Conservation (phyloP, 495 filamentous ascomycete species). For the Xylaria palmicola region DNA sequence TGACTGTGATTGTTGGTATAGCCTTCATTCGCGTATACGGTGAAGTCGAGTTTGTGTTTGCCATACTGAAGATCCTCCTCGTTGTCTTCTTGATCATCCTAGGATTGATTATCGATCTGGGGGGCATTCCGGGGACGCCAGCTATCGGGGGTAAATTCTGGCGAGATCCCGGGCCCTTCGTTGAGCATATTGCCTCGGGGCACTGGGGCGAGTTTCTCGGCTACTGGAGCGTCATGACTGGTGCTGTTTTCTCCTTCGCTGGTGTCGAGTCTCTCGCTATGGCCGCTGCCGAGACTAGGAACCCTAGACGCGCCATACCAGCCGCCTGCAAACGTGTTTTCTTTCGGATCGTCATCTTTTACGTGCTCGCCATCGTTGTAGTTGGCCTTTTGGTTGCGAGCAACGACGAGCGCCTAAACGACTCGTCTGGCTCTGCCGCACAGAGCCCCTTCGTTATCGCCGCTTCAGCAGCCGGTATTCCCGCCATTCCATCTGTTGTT, state of each 20-base stretch:
- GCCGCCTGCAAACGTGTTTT: conserved; percentile 52
- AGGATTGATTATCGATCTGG: conserved; percentile 54
- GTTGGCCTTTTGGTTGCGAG: conserved; percentile 66
- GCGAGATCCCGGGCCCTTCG: conserved; percentile 53
- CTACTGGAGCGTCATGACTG: conserved; percentile 60
- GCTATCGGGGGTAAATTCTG: conserved; percentile 48
- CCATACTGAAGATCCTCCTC: conserved; percentile 57
- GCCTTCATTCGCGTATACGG: conserved; percentile 55
- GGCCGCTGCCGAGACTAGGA: conserved; percentile 62
- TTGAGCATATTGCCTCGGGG: conserved; percentile 43
- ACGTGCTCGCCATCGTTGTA: conserved; percentile 59
- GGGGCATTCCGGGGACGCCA: conserved; percentile 55
- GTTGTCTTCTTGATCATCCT: conserved; percentile 54
- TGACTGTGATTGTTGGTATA: conserved; percentile 54
- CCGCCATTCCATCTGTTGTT: conserved; percentile 60
- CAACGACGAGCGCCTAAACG: conserved; percentile 56
- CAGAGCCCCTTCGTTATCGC: conserved; percentile 75
- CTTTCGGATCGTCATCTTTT: conserved; percentile 56
- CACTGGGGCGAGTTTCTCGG: conserved; percentile 43
- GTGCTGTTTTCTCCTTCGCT: conserved; percentile 59
- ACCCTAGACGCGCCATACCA: conserved; percentile 53
- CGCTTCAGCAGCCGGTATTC: conserved; percentile 63
- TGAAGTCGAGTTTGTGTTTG: conserved; percentile 57
- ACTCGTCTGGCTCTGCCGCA: conserved; percentile 48
- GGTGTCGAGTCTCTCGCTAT: conserved; percentile 60